Conservation (phyloP, 768 basidiomycete genomes). For the Boletales sp. region DNA sequence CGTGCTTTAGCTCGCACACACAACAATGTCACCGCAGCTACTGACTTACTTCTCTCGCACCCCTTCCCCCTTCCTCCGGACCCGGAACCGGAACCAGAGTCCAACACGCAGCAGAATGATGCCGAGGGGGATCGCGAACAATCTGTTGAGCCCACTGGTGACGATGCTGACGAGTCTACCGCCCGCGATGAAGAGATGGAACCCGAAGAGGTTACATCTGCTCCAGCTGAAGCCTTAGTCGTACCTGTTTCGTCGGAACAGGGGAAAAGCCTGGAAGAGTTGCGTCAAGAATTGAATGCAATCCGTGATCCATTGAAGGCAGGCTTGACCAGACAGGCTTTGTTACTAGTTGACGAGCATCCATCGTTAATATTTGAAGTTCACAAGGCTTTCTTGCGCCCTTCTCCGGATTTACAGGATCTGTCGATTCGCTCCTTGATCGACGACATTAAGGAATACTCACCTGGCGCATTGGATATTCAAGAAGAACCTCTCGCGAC, state of each 20-base stretch:
- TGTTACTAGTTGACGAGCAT: constrained; percentile 82
- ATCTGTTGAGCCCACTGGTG: constrained; percentile 28
- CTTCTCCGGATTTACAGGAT: constrained; percentile 53
- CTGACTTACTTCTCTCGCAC: constrained; percentile 80
- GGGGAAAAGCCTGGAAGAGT: constrained; percentile 54
- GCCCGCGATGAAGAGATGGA: constrained; percentile 28
- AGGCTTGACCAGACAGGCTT: constrained; percentile 62
- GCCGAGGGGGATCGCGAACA: constrained; percentile 16
- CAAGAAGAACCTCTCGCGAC: constrained; percentile 77
- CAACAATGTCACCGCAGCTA: constrained; percentile 87
- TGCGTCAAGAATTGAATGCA: constrained; percentile 61
- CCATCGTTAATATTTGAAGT: constrained; percentile 88
- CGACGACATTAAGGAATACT: constrained; percentile 71
- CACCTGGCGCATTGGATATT: constrained; percentile 59
- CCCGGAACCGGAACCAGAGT: constrained; percentile 39
- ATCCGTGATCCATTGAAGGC: constrained; percentile 63
- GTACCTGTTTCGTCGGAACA: constrained; percentile 13
- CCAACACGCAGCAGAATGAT: constrained; percentile 18
- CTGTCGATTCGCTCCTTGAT: constrained; percentile 70
- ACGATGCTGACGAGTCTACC: constrained; percentile 20
- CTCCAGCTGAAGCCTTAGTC: constrained; percentile 13
- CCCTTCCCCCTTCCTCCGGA: constrained; percentile 77
- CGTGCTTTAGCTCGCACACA: constrained; percentile 78
- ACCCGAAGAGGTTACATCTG: constrained; percentile 17
- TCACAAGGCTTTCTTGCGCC: constrained; percentile 73